These are phyloP conservation scores for Penicillium nordicum DNA, from an alignment of 2,329 filamentous ascomycete genomes.

Conservation along the genomic window DNA sequence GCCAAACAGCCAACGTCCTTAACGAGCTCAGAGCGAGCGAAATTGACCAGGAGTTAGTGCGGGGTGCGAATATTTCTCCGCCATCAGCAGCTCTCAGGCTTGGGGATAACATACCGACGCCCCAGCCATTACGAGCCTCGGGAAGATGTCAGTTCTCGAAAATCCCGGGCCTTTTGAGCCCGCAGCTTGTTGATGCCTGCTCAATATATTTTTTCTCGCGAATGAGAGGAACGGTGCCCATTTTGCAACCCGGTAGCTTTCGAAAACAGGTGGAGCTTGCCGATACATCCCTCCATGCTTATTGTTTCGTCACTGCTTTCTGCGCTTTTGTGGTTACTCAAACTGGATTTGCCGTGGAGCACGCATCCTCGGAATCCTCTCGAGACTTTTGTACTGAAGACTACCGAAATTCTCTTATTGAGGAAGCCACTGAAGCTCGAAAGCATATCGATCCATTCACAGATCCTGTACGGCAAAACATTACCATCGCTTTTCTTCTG, in stretches of 20 bases:
- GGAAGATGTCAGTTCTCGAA: constrained; percentile 3
- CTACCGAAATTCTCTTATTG: constrained; percentile 21
- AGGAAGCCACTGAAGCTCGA: constrained; percentile 26
- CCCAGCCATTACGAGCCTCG: background rate
- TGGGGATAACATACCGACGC: background rate
- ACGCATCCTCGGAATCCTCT: background rate
- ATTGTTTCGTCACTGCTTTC: constrained; percentile 35
- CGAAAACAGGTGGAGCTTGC: constrained; percentile 22
- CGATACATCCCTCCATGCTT: constrained; percentile 22
- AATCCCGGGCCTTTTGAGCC: constrained; percentile 5
- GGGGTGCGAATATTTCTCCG: background rate
- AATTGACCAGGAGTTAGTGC: background rate
- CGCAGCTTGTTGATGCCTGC: constrained; percentile 12
- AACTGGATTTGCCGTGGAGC: constrained; percentile 15
- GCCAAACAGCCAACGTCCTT: constrained; percentile 21
- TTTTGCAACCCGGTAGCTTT: constrained; percentile 25
- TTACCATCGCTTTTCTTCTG: constrained; percentile 68
- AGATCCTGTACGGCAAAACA: constrained; percentile 22
- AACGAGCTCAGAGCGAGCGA: constrained; percentile 14
- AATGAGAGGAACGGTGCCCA: constrained; percentile 28
- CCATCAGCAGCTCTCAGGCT: background rate
- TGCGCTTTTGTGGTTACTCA: constrained; percentile 37
- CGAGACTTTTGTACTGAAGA: background rate
- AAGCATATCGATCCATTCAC: constrained; percentile 21
- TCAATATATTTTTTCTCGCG: constrained; percentile 22